Base-by-base conservation (phyloP, 768 basidiomycete species). In the Gautieria morchelliformis region DNA sequence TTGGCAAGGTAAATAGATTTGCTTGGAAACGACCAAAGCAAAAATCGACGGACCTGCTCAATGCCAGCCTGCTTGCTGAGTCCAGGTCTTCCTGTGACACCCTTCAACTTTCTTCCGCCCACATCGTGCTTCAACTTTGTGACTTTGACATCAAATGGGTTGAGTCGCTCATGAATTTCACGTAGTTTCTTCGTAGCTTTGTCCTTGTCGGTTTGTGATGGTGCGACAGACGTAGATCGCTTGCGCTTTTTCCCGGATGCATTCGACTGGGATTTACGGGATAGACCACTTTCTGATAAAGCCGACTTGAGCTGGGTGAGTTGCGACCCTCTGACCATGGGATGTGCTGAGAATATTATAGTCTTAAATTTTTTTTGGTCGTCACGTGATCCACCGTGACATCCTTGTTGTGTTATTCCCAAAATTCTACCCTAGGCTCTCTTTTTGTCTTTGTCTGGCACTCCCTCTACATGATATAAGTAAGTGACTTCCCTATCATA, bases 71-170 rank as follows among this genome's bases (percentile, higher is more conserved):
- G 88, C 67, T 93, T 92, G 68, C 87, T 91, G 67, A 85, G 81
- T 6, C 91, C 87, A 50, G 95, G 95, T 61, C 80, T 80, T 17
- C 95, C 95, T 8, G 73, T 75, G 0, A 84, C 78, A 42, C 93
- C 95, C 64, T 90, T 92, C 27, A 94, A 70, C 64, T 83, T 89
- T 46, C 93, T 72, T 3, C 94, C 93, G 4, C 90, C 93, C 19
- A 96, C 90, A 70, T 93, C 88, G 68, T 94, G 90, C 73, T 93
- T 94, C 42, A 91, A 78, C 69, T 88, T 91, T 8, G 89, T 94
- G 66, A 93, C 88, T 63, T 93, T 89, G 64, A 85, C 78, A 69
- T 99, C 95, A 69, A 99, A 99, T 19, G 92, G 89, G 73, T 96
- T 98, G 65, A 97, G 76, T 63, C 80, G 82, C 64, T 83, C 80